These are phyloP conservation scores for Leptodontidium sp. DNA, from an alignment of 2,329 filamentous ascomycete genomes.

Conservation along the genomic window DNA sequence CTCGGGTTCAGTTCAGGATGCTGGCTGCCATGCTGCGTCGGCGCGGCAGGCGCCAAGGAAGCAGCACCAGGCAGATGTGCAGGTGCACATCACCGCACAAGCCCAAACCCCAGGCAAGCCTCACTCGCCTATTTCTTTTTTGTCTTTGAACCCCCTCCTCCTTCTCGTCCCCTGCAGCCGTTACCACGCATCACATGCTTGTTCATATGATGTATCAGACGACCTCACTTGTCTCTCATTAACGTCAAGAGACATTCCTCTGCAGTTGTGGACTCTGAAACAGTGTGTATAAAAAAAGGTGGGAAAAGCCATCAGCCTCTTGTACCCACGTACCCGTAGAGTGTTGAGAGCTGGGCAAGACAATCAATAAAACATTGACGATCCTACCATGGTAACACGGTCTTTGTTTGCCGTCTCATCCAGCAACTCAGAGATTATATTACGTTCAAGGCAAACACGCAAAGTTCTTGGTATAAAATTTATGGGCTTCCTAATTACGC, in stretches of 20 bases:
- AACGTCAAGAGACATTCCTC: slow-evolving; percentile 25
- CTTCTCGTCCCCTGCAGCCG: slow-evolving; percentile 2
- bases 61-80: slow-evolving; percentile 2
- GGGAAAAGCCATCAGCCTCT: background rate
- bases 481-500: too few relatives aligned
- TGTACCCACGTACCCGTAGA: background rate
- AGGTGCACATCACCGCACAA: background rate
- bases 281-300: background rate
- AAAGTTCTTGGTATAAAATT: too few relatives aligned
- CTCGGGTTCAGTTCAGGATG: slow-evolving; percentile 16
- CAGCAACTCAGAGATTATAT: background rate
- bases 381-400: slow-evolving; percentile 6
- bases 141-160: background rate
- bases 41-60: slow-evolving; percentile 26
- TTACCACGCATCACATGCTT: slow-evolving; percentile 27
- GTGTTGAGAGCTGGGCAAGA: slow-evolving; percentile 17
- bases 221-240: slow-evolving; percentile 8
- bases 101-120: background rate
- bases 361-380: slow-evolving; percentile 10
- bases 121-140: slow-evolving; percentile 10
- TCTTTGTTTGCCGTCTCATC: slow-evolving; percentile 1
- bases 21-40: slow-evolving; percentile 20
- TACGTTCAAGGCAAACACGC: too few relatives aligned
- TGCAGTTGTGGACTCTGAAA: background rate
- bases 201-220: slow-evolving; percentile 26